phyloP scores from a whole-genome alignment of 1,284 basidiomycete genomes.

The Serendipita sp. region DNA sequence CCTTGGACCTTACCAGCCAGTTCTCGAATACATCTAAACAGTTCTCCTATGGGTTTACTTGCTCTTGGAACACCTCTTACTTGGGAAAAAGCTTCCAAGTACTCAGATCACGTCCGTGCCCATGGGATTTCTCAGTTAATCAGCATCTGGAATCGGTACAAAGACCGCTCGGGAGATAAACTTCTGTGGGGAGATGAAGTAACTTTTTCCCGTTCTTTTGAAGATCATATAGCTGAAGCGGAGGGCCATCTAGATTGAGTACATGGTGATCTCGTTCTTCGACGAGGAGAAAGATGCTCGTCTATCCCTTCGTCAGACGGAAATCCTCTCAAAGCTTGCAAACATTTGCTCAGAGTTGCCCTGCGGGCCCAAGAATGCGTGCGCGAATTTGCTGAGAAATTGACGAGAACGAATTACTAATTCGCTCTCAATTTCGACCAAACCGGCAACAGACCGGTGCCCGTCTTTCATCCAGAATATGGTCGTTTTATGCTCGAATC shows the following conservation, averaged over 20 bases:
- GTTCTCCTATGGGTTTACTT: constrained; percentile 70
- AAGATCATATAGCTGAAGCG: not conserved
- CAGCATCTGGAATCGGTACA: constrained; percentile 81
- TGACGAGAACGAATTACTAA: not conserved
- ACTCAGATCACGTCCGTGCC: constrained; percentile 79
- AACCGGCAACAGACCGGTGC: constrained; percentile 47
- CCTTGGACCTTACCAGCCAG: not conserved
- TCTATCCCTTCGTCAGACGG: constrained; percentile 82
- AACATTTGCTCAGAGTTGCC: constrained; percentile 41
- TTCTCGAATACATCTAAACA: not conserved
- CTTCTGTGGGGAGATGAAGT: constrained; percentile 99
- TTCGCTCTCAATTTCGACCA: not conserved
- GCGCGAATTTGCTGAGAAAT: not conserved
- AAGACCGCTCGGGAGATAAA: constrained; percentile 83
- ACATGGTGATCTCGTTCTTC: constrained; percentile 88
- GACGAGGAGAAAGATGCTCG: constrained; percentile 65
- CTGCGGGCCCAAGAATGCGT: not conserved
- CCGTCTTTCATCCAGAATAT: constrained; percentile 97
- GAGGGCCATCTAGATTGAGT: constrained; percentile 62
- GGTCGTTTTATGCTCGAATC: constrained; percentile 98
- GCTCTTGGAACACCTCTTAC: constrained; percentile 86
- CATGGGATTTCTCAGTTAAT: constrained; percentile 96
- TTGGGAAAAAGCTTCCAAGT: constrained; percentile 82
- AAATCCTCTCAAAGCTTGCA: constrained; percentile 78
- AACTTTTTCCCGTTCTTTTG: constrained; percentile 15